A percentile compares a stretch with the other conserved stretches of the same genome.
Evolutionary conservation across 768 basidiomycete genomes (phyloP).

Genomic region (Leccinellum albellum): DNA sequence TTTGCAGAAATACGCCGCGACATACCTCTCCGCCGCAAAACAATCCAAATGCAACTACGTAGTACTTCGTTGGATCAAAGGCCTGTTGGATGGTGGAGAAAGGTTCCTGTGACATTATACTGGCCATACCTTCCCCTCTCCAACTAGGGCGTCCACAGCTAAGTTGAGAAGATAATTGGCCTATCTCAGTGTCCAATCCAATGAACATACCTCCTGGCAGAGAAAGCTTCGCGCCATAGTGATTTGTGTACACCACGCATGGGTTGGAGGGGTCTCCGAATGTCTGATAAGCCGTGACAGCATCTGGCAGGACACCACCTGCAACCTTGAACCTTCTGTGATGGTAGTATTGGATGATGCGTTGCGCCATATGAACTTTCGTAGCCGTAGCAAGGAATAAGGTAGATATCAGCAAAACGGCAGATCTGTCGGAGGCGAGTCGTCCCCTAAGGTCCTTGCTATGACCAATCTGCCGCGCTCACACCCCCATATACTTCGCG

Average conservation of each 20-base stretch:
- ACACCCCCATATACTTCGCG: background rate
- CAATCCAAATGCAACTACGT: constrained; percentile 51
- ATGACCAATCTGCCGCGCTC: background rate
- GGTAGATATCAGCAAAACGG: background rate
- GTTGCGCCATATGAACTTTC: constrained; percentile 9
- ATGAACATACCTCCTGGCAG: constrained; percentile 38
- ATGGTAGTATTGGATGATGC: constrained; percentile 42
- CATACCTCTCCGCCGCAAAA: constrained; percentile 59
- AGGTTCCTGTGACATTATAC: background rate
- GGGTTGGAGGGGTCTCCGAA: constrained; percentile 51
- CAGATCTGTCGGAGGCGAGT: background rate
- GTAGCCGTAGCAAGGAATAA: background rate
- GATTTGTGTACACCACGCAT: constrained; percentile 52
- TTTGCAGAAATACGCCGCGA: background rate
- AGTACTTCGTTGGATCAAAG: constrained; percentile 51
- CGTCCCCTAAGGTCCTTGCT: background rate
- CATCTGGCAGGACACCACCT: constrained; percentile 53
- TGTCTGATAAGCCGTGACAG: constrained; percentile 54
- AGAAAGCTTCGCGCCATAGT: constrained; percentile 48
- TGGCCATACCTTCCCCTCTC: constrained; percentile 42
- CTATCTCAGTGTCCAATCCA: constrained; percentile 26
- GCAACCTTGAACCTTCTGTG: constrained; percentile 52
- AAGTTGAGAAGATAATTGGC: constrained; percentile 15
- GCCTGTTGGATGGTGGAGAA: constrained; percentile 29
- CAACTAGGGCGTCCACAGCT: constrained; percentile 48